Conservation (phyloP, 495 filamentous ascomycete species). For the Penicillium waksmanii region DNA sequence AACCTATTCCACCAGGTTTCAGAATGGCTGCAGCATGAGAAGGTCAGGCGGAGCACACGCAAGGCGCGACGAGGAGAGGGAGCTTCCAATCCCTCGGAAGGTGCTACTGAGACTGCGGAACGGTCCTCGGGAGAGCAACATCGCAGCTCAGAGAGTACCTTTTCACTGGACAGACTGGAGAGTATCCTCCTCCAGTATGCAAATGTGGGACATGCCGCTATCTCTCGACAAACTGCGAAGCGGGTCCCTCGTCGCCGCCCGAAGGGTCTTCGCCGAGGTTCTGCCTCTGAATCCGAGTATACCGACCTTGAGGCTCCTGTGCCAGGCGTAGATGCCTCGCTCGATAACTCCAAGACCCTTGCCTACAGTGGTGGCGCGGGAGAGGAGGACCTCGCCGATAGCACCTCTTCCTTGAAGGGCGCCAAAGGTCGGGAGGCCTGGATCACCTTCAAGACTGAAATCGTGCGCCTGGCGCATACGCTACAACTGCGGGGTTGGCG, state of each 20-base stretch:
- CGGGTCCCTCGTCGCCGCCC: slow-evolving; percentile 33
- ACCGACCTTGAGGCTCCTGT: slow-evolving; percentile 71
- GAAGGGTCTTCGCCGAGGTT: slow-evolving; percentile 45
- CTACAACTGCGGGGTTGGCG: slow-evolving; percentile 89
- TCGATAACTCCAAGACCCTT: slow-evolving; percentile 89
- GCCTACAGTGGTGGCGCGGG: slow-evolving; percentile 67
- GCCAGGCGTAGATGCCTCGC: slow-evolving; percentile 73
- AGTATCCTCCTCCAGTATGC: slow-evolving; percentile 63
- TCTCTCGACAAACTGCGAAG: slow-evolving; percentile 40
- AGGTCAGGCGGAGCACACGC: slow-evolving; percentile 60
- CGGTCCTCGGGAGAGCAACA: slow-evolving; percentile 33
- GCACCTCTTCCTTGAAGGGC: slow-evolving; percentile 35
- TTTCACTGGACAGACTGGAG: slow-evolving; percentile 71
- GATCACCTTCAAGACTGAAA: slow-evolving; percentile 84
- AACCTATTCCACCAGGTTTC: slow-evolving; percentile 69
- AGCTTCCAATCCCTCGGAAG: slow-evolving; percentile 24
- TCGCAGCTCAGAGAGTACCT: slow-evolving; percentile 57
- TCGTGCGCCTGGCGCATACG: slow-evolving; percentile 86
- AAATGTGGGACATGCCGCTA: slow-evolving; percentile 33
- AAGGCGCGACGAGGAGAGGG: slow-evolving; percentile 43
- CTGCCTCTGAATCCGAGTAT: slow-evolving; percentile 79
- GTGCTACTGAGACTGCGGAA: slow-evolving; percentile 28
- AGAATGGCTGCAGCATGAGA: slow-evolving; percentile 81
- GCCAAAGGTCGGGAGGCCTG: slow-evolving; percentile 75
- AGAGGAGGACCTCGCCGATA: slow-evolving; percentile 43